Conservation (phyloP, 148 eudicot genomes). For the Suaeda aralocaspica region DNA sequence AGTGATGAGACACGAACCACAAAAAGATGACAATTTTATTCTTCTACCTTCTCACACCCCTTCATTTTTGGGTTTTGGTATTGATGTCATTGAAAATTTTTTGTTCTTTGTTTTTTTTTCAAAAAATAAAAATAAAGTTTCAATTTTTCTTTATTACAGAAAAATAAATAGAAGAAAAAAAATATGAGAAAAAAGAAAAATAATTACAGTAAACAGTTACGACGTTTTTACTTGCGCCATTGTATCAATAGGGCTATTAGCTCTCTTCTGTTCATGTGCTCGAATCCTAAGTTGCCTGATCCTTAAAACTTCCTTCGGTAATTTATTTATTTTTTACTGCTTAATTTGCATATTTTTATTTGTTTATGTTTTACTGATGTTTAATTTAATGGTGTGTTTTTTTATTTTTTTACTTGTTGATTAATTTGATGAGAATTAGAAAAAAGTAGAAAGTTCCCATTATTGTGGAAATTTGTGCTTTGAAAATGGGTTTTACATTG, state of each 20-base stretch:
- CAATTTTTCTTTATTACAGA: no score
- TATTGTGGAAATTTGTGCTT: neutral
- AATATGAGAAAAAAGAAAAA: conserved; percentile 39
- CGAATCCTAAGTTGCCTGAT: conserved; percentile 46
- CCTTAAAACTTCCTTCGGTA: conserved; percentile 63
- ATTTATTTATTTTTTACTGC: no score
- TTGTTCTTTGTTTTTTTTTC: neutral
- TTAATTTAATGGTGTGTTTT: neutral
- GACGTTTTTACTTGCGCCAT: conserved; percentile 62
- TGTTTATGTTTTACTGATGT: neutral
- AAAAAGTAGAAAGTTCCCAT: no score
- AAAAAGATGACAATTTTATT: no score
- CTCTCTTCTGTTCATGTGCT: conserved; percentile 60
- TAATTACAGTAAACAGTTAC: conserved; percentile 41
- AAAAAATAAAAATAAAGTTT: neutral
- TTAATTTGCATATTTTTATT: neutral
- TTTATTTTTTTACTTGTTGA: neutral
- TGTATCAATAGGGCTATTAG: conserved; percentile 50
- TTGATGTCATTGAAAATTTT: conserved; percentile 12
- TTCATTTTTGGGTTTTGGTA: neutral
- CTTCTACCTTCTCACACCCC: no score
- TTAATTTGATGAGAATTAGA: no score
- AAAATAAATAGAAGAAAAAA: conserved; percentile 15
- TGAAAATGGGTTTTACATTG: no score
- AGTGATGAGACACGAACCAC: no score